Conservation (phyloP, 768 basidiomycete species). For the Tylopilus felleus region DNA sequence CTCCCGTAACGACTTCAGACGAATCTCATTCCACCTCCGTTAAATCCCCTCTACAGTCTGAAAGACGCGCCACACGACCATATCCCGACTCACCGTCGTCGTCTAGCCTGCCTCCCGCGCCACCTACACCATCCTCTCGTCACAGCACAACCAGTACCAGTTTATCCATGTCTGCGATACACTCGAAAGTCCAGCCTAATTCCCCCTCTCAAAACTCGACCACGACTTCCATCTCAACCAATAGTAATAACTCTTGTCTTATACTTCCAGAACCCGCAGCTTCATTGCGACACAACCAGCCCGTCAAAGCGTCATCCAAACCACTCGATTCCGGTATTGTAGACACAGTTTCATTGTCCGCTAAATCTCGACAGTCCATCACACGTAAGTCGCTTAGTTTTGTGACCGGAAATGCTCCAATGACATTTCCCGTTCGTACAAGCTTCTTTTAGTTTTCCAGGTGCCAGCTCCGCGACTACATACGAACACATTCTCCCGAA, state of each 20-base stretch:
- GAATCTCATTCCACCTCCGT: conserved; percentile 7
- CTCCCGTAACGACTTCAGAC: conserved; percentile 19
- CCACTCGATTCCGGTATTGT: conserved; percentile 13
- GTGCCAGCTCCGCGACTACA: conserved; percentile 10
- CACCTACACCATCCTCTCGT: conserved; percentile 16
- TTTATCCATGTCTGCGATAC: conserved; percentile 18
- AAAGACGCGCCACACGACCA: conserved; percentile 3
- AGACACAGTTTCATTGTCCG: conserved; percentile 4
- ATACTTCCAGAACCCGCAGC: conserved; percentile 11
- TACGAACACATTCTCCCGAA: conserved; percentile 10
- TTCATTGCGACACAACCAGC: conserved; percentile 4
- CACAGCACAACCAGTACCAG: conserved; percentile 9
- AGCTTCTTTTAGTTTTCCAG: conserved; percentile 29
- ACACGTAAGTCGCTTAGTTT: conserved; percentile 21
- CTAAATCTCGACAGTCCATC: conserved; percentile 16
- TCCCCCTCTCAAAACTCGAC: conserved; percentile 12
- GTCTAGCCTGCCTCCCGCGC: conserved; percentile 16
- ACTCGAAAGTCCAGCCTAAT: conserved; percentile 21
- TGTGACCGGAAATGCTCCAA: background rate
- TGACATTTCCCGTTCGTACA: conserved; percentile 4
- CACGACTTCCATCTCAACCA: conserved; percentile 10
- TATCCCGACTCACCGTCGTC: conserved; percentile 13
- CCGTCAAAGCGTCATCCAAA: conserved; percentile 10
- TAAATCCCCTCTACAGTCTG: conserved; percentile 5
- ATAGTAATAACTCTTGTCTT: conserved; percentile 22